These are phyloP conservation scores for Closterium sp. DNA, from an alignment of 139 green algal species.

Conservation along the genomic window DNA sequence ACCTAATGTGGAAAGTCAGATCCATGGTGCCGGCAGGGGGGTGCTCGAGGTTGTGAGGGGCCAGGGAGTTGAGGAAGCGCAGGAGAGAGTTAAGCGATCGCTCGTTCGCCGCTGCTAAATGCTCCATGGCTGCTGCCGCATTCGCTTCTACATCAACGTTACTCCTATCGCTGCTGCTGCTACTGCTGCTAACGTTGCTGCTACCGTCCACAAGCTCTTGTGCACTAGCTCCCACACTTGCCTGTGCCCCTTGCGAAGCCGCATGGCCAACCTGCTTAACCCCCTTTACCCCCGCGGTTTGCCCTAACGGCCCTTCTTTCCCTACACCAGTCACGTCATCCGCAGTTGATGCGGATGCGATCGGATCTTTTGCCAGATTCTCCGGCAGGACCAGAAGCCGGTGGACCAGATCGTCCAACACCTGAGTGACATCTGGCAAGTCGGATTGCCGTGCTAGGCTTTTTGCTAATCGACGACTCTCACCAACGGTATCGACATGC, in stretches of 20 bases:
- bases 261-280: too few species aligned
- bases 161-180: not conserved
- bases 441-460: not conserved
- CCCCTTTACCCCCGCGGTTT: too few species aligned
- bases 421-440: not conserved
- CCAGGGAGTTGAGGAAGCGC: not conserved
- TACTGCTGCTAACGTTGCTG: not conserved
- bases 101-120: not conserved
- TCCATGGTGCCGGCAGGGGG: not conserved
- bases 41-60: not conserved
- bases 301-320: not conserved
- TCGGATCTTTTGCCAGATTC: not conserved
- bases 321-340: not conserved
- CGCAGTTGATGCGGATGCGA: not conserved
- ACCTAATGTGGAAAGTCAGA: not conserved
- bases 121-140: not conserved
- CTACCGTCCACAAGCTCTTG: not conserved
- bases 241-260: not conserved
- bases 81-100: not conserved
- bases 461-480: not conserved
- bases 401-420: not conserved
- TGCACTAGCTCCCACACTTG: not conserved
- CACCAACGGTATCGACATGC: not conserved
- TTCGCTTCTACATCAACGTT: not conserved
- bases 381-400: not conserved